Evolutionary conservation across 2,329 filamentous ascomycete species (phyloP), one percentile per base, ranked within the genome.

Genomic region (Nigrograna mackinnonii): DNA sequence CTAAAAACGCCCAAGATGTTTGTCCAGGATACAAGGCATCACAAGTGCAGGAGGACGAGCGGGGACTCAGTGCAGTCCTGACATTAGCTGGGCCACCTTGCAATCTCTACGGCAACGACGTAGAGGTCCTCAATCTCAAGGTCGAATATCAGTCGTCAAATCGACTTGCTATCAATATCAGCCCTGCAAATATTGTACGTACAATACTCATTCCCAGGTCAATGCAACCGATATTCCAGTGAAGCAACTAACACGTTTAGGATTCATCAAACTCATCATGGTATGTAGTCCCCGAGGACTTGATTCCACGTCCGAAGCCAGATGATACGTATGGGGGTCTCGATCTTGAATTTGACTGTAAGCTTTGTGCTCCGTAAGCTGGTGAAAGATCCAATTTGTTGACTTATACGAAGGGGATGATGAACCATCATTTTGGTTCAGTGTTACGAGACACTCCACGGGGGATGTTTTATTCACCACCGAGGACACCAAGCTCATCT

Each of bases 101-200:
- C 72, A 87, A 92, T 65, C 79, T 83, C 17, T 95, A 92, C 50
- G 89, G 90, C 0, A 85, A 78, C 6, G 90, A 95, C 60, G 72
- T 95, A 20, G 76, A 84, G 18, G 72, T 78, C 4, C 71, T 95
- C 36, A 78, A 76, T 24, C 71, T 95, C 22, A 78, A 81, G 3
- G 84, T 94, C 11, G 80, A 85, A 56, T 86, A 85, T 52, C 83
- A 89, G 60, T 77, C 80, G 4, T 67, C 70, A 13, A 80, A 88
- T 53, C 78, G 87, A 2, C 66, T 94, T 30, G 84, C 85, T 41
- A 74, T 94, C 37, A 82, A 84, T 53, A 89, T 95, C 41, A 72
- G 78, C 14, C 87, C 87, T 1, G 78, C 81, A 5, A 75, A 85
- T 55, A 67, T 90, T 24, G 69, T 68, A 50, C 53, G 60, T 54